These are phyloP conservation scores for Gynostemma pentaphyllum DNA, from an alignment of 306 rosid species.

Conservation along the genomic window DNA sequence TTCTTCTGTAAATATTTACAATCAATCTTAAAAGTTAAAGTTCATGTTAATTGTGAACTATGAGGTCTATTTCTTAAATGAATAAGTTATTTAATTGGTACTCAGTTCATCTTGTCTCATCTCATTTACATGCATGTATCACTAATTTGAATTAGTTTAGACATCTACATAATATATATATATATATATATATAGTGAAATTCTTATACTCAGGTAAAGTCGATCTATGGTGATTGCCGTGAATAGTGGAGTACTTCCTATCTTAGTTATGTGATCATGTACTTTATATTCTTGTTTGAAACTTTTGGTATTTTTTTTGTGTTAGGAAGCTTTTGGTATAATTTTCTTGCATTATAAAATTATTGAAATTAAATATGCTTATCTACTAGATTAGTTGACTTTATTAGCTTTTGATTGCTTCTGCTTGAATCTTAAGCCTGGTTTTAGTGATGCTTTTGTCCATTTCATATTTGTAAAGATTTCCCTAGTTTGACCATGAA, in stretches of 20 bases:
- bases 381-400: background rate
- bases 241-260: background rate
- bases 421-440: no score
- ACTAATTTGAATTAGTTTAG: background rate
- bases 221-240: background rate
- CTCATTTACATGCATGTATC: background rate
- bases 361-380: background rate
- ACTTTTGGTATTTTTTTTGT: no score
- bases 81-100: conserved; percentile 6
- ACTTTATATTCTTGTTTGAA: background rate
- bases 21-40: conserved; percentile 43
- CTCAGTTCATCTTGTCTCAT: background rate
- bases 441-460: background rate
- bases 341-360: background rate
- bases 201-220: background rate
- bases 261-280: background rate
- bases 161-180: conserved; percentile 3
- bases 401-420: background rate
- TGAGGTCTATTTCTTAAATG: background rate
- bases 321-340: background rate
- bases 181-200: background rate
- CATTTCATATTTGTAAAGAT: background rate
- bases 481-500: background rate
- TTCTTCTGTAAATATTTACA: conserved; percentile 70
- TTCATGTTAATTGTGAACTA: conserved; percentile 41